Evolutionary conservation across 1,284 basidiomycete species (phyloP), one percentile per base, ranked within the genome.

Genomic region (Boletellus deceptivus): DNA sequence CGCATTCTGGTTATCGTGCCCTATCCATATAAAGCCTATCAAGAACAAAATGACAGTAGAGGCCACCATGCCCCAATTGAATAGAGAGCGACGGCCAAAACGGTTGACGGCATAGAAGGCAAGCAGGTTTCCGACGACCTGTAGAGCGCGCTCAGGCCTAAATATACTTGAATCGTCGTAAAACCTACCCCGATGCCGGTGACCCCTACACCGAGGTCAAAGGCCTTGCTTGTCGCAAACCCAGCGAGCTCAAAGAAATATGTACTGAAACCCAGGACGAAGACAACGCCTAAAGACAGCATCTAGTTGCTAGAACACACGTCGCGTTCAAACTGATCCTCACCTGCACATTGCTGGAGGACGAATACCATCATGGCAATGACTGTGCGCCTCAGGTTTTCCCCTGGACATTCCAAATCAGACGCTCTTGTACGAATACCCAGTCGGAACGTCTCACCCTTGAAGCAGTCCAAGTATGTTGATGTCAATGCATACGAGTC

Each of bases 321-420:
- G 24, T 14, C 9, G 11, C 2, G 6, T 5, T 4, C 1, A 17
- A 13, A 11, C 0, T 22, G n/a, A 40, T 9, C 7, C 49, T 45
- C 18, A 64, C 65, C 66, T 45, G 63, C 48, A 4, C 40, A 41
- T 41, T 69, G 64, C 44, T 69, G 63, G 11, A 67, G 59, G n/a
- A 62, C 61, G 20, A 65, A 69, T 1, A 67, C 63, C 63, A 67
- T 68, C 63, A 62, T 69, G 3, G 63, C 65, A 16, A 69, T 49
- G 0, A 60, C 1, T 4, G 64, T 69, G 6, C 65, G 63, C 31
- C 47, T 64, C 7, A 62, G 14, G 27, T 65, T 66, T 42, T 53
- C 53, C 17, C 64, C 64, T 68, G 16, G 1, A 16, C 11, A 13
- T 45, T 11, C 6, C n/a, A n/a, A 6, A n/a, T 61, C 18, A 34